Evolutionary conservation across 768 basidiomycete genomes (phyloP).

Genomic region (Coprinellus micaceus): DNA sequence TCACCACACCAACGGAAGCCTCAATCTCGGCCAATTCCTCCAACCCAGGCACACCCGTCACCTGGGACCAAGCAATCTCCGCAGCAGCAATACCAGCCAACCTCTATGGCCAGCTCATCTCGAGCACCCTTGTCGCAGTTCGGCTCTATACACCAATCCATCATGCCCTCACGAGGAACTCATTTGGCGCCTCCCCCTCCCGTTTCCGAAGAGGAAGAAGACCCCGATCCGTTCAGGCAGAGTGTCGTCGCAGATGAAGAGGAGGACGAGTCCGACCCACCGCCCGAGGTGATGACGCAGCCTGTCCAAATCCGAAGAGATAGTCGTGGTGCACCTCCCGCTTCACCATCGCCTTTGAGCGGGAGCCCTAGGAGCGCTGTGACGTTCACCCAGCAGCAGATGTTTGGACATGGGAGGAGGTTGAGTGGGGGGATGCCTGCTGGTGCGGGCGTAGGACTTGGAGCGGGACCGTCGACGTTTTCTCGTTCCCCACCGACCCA

Average conservation of each 20-base stretch:
- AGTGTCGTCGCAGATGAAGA: conserved; percentile 23
- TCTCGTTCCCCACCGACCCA: conserved; percentile 7
- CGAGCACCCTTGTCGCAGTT: background rate
- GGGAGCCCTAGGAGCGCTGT: background rate
- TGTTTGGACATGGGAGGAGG: background rate
- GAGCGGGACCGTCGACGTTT: background rate
- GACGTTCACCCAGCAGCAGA: background rate
- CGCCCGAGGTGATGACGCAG: background rate
- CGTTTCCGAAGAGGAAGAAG: conserved; percentile 32
- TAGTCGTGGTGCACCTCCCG: background rate
- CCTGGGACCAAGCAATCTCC: background rate
- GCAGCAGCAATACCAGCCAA: background rate
- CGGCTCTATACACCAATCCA: background rate
- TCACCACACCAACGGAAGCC: conserved; percentile 7
- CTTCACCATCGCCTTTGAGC: background rate
- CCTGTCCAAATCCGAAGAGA: background rate
- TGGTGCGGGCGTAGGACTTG: background rate
- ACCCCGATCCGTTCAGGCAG: conserved; percentile 39
- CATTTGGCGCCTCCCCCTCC: conserved; percentile 4
- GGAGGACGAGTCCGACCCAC: conserved; percentile 7
- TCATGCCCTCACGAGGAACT: background rate
- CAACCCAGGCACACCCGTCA: background rate
- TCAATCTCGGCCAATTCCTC: background rate
- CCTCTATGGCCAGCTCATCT: background rate
- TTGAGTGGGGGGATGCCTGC: background rate